Evolutionary conservation across 495 filamentous ascomycete genomes (phyloP).

Genomic region (Pseudomonodictys pantanalensis): DNA sequence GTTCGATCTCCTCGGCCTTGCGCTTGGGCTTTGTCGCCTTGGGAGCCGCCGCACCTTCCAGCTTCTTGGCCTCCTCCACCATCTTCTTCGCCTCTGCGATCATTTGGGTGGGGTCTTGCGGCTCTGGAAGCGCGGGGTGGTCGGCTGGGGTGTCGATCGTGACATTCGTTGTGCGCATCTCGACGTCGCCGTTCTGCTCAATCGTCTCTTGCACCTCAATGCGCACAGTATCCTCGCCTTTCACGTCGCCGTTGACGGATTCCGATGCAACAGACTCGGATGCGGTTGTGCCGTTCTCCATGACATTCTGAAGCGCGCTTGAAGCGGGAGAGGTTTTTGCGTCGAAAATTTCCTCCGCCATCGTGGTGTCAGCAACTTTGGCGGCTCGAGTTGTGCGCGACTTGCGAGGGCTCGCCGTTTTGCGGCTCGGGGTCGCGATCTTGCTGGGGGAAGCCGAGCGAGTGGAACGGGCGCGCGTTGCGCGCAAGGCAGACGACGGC

Average conservation of each 20-base stretch:
- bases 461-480: conserved; percentile 40
- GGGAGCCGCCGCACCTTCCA: conserved; percentile 45
- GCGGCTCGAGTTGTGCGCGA: conserved; percentile 58
- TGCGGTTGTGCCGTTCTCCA: conserved; percentile 42
- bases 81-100: conserved; percentile 83
- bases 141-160: conserved; percentile 71
- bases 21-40: conserved; percentile 55
- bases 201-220: conserved; percentile 61
- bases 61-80: conserved; percentile 74
- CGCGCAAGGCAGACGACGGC: conserved; percentile 37
- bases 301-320: conserved; percentile 47
- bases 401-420: conserved; percentile 67
- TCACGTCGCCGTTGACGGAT: conserved; percentile 40
- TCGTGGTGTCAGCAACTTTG: conserved; percentile 47
- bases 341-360: conserved; percentile 41
- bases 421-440: conserved; percentile 48
- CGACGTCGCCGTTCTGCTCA: conserved; percentile 56
- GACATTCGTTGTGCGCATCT: conserved; percentile 68
- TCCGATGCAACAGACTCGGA: conserved; percentile 27
- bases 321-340: conserved; percentile 10
- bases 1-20: conserved; percentile 70
- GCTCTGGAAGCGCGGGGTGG: conserved; percentile 63
- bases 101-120: conserved; percentile 74
- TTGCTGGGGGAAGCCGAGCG: conserved; percentile 61
- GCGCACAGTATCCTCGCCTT: conserved; percentile 49